Percentiles rank a stretch among this genome's conserved stretches.
Evolutionary conservation across 2,329 filamentous ascomycete species (phyloP).

Genomic region (Sclerotinia nivalis): DNA sequence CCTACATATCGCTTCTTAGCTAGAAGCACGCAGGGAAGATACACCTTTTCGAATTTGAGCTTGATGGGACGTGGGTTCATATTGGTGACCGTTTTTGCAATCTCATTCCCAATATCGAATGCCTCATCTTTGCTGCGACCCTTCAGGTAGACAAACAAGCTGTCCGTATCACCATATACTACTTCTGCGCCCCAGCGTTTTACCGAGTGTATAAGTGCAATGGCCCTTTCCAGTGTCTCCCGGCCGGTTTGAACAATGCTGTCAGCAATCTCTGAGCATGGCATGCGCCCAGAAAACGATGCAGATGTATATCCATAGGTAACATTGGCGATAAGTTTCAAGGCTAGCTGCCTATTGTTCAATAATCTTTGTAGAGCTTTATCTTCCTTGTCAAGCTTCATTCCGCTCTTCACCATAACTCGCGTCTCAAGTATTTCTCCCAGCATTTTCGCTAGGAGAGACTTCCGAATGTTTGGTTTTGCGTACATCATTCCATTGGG

Average conservation of each 20-base stretch:
- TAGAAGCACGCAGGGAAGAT: slow-evolving; percentile 88
- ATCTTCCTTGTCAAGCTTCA: slow-evolving; percentile 92
- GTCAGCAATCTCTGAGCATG: slow-evolving; percentile 95
- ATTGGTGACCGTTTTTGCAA: slow-evolving; percentile 80
- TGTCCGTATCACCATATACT: slow-evolving; percentile 97
- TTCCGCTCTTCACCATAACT: slow-evolving; percentile 96
- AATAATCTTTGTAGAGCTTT: slow-evolving; percentile 80
- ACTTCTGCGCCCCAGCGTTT: slow-evolving; percentile 91
- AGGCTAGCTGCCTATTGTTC: slow-evolving; percentile 89
- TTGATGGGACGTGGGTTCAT: slow-evolving; percentile 91
- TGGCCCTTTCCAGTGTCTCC: slow-evolving; percentile 91
- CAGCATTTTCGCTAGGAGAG: slow-evolving; percentile 92
- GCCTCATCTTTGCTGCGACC: slow-evolving; percentile 85
- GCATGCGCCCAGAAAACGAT: slow-evolving; percentile 96
- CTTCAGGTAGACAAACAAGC: slow-evolving; percentile 85
- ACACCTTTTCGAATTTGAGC: slow-evolving; percentile 98
- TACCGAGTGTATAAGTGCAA: slow-evolving; percentile 87
- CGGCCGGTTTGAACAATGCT: slow-evolving; percentile 96
- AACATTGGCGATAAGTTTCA: slow-evolving; percentile 97
- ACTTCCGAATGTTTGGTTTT: slow-evolving; percentile 82
- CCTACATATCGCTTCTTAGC: slow-evolving; percentile 98
- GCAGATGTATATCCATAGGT: slow-evolving; percentile 98
- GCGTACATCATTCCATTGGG: slow-evolving; percentile 97
- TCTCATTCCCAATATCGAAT: slow-evolving; percentile 90
- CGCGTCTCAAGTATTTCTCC: slow-evolving; percentile 93